phyloP scores from a whole-genome alignment of 2,329 filamentous ascomycete genomes.

The Zalaria obscura region DNA sequence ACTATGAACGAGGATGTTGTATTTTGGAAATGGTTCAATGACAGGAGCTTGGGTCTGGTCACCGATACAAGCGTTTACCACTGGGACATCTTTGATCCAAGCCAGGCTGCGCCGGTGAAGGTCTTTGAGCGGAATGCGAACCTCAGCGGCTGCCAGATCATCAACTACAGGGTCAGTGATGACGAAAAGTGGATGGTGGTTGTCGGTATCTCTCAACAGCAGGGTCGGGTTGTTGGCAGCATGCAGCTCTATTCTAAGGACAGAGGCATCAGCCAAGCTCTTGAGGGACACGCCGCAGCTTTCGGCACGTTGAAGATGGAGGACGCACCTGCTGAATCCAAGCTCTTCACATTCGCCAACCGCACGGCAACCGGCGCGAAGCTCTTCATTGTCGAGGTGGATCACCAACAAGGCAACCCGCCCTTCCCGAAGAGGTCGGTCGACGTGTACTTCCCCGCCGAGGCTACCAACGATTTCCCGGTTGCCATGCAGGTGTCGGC shows the following conservation, averaged over 20 bases:
- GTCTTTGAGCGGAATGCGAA: conserved; percentile 91
- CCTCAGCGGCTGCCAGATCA: conserved; percentile 86
- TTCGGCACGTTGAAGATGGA: conserved; percentile 85
- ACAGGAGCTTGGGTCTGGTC: conserved; percentile 74
- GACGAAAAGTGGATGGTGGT: conserved; percentile 98
- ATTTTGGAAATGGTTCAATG: conserved; percentile 99
- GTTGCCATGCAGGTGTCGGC: conserved; percentile 95
- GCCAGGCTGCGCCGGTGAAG: conserved; percentile 69
- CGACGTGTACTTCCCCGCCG: conserved; percentile 92
- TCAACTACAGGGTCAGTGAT: conserved; percentile 94
- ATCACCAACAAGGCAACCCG: conserved; percentile 80
- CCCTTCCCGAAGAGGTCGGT: conserved; percentile 90
- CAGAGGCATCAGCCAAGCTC: conserved; percentile 90
- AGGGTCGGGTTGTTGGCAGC: conserved; percentile 83
- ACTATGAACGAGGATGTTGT: conserved; percentile 95
- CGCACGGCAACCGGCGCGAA: conserved; percentile 82
- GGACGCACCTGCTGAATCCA: conserved; percentile 78
- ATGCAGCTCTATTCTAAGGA: conserved; percentile 98
- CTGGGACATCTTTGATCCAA: conserved; percentile 88
- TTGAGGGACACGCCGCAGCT: conserved; percentile 90
- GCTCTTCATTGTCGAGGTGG: conserved; percentile 94
- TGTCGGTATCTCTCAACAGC: conserved; percentile 86
- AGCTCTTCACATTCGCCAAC: conserved; percentile 93
- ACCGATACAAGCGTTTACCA: conserved; percentile 88
- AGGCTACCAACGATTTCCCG: conserved; percentile 93